Percentiles rank a stretch among this genome's conserved stretches.
Evolutionary conservation across 2,329 filamentous ascomycete genomes (phyloP).

Genomic region (Colletotrichum eremochloae): DNA sequence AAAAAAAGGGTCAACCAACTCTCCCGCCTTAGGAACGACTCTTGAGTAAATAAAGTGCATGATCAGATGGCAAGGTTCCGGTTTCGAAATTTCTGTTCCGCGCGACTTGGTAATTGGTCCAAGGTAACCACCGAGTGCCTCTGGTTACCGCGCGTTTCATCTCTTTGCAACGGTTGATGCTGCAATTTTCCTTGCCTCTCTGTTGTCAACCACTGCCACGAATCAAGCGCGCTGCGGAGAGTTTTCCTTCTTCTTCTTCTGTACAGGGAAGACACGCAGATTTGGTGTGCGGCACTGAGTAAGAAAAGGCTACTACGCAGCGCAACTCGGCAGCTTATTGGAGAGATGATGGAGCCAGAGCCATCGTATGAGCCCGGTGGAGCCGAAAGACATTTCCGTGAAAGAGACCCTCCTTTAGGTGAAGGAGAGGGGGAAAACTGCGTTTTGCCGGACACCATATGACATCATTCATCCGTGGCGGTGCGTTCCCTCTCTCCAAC

Average conservation of each 20-base stretch:
- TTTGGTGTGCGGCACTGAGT: not conserved
- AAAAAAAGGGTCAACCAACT: not conserved
- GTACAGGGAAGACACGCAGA: not conserved
- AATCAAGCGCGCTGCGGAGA: conserved; percentile 23
- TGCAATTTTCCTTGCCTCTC: conserved; percentile 5
- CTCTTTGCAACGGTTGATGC: not conserved
- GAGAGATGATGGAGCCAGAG: conserved; percentile 2
- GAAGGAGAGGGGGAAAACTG: not conserved
- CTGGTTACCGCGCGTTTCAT: conserved; percentile 27
- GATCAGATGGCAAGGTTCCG: conserved; percentile 35
- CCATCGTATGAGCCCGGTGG: conserved; percentile 33
- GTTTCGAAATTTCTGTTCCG: conserved; percentile 6
- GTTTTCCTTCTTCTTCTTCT: not conserved
- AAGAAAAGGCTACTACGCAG: no score
- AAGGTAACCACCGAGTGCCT: conserved; percentile 8
- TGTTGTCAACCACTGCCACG: not conserved
- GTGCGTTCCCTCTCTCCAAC: conserved; percentile 27
- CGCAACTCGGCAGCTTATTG: not conserved
- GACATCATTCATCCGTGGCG: conserved; percentile 40
- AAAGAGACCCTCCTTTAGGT: conserved; percentile 4
- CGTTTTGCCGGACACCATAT: conserved; percentile 23
- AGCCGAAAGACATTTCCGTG: conserved; percentile 30
- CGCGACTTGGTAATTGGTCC: conserved; percentile 4
- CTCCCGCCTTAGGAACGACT: conserved; percentile 15
- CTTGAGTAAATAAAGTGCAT: conserved; percentile 6